Evolutionary conservation across 495 filamentous ascomycete species (phyloP).

Genomic region (Penicillium mononematosum): DNA sequence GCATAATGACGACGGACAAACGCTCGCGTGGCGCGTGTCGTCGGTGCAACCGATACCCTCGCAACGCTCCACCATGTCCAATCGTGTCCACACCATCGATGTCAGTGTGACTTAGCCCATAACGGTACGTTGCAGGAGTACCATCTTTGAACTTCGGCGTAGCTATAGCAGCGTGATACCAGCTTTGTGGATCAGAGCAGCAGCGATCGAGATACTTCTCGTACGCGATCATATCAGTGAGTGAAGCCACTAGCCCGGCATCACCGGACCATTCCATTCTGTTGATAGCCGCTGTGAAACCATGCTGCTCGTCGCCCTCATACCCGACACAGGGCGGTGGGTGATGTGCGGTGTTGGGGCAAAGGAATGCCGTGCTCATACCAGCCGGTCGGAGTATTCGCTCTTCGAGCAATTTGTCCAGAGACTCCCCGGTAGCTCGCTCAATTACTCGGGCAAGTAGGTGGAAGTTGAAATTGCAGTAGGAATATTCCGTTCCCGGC

Average conservation of each 20-base stretch:
- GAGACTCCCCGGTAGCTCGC: constrained; percentile 23
- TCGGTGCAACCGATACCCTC: constrained; percentile 35
- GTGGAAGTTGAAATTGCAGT: constrained; percentile 37
- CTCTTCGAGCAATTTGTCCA: constrained; percentile 27
- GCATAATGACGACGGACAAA: constrained; percentile 31
- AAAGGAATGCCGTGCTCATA: constrained; percentile 34
- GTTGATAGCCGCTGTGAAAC: constrained; percentile 26
- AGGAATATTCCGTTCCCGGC: constrained; percentile 34
- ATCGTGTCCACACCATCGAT: constrained; percentile 20
- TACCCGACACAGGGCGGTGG: constrained; percentile 36
- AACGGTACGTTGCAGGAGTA: constrained; percentile 23
- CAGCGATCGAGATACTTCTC: constrained; percentile 30
- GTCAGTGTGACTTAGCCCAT: constrained; percentile 23
- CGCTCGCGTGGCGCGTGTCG: constrained; percentile 27
- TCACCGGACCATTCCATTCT: constrained; percentile 39
- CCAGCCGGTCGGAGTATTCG: constrained; percentile 30
- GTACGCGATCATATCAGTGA: constrained; percentile 37
- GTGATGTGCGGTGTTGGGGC: constrained; percentile 27
- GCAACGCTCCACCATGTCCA: constrained; percentile 34
- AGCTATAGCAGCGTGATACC: constrained; percentile 24
- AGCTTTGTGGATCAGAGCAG: constrained; percentile 23
- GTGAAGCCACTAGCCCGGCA: constrained; percentile 36
- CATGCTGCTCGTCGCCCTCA: constrained; percentile 28
- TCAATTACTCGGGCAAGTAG: constrained; percentile 32
- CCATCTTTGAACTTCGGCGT: constrained; percentile 26